These are phyloP conservation scores for Colletotrichum camelliae DNA, from an alignment of 2,329 filamentous ascomycete genomes.

Conservation along the genomic window DNA sequence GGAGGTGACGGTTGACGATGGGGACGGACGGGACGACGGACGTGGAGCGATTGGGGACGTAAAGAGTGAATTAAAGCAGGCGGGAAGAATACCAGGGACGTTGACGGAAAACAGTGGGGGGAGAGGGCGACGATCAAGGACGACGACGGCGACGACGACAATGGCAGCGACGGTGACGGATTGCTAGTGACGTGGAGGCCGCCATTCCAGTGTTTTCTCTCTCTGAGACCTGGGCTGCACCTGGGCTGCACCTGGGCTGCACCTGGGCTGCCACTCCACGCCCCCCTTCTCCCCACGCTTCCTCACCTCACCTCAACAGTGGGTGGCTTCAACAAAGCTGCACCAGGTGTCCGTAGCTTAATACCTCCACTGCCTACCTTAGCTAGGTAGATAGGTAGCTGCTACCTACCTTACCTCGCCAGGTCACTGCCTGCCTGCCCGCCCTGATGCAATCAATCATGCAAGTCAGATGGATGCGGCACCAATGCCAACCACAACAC, in stretches of 20 bases:
- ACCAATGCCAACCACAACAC: background rate
- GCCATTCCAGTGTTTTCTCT: constrained; percentile 13
- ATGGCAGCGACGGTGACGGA: background rate
- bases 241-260: background rate
- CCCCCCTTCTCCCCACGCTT: background rate
- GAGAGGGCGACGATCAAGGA: background rate
- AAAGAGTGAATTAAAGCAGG: background rate
- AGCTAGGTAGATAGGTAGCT: background rate
- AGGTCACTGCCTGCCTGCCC: constrained; percentile 16
- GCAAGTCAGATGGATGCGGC: constrained; percentile 21
- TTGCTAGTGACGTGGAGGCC: constrained; percentile 9
- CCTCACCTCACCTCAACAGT: background rate
- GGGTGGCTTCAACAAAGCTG: background rate
- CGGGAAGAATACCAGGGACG: background rate
- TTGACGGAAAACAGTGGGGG: constrained; percentile 20
- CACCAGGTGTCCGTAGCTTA: background rate
- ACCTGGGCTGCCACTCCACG: background rate
- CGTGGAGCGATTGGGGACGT: background rate
- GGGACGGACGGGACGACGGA: background rate
- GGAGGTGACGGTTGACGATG: background rate
- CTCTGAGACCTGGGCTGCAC: constrained; percentile 1
- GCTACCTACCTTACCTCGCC: background rate
- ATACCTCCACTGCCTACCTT: background rate
- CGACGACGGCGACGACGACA: background rate
- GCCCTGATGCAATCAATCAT: constrained; percentile 22